Percentiles rank a stretch among this genome's conserved stretches.
Evolutionary conservation across 768 basidiomycete species (phyloP).

Genomic region (Cystofilobasidium capitatum): DNA sequence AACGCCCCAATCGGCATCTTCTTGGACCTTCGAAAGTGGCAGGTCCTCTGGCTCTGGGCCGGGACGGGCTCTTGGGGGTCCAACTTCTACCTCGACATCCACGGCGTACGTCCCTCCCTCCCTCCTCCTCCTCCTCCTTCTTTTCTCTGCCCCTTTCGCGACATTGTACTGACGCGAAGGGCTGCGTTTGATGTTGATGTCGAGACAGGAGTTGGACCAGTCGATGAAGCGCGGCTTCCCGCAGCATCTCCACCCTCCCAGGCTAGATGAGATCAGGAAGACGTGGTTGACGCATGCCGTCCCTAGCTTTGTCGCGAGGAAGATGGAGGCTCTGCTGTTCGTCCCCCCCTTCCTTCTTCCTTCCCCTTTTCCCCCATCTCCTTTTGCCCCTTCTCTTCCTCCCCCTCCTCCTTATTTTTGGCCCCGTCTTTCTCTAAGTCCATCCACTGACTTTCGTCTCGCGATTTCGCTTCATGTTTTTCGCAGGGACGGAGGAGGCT

Average conservation of each 20-base stretch:
- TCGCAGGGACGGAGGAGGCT: neutral
- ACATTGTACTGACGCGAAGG: too few relatives aligned
- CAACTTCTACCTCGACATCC: slow-evolving; percentile 85
- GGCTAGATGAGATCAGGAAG: slow-evolving; percentile 86
- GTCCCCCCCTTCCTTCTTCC: neutral
- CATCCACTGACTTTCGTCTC: too few relatives aligned
- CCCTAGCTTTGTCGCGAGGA: slow-evolving; percentile 78
- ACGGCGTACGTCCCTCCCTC: slow-evolving; percentile 49
- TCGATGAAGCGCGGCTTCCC: slow-evolving; percentile 65
- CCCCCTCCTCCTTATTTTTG: neutral
- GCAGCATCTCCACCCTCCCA: slow-evolving; percentile 70
- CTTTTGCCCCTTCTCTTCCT: neutral
- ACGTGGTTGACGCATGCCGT: slow-evolving; percentile 80
- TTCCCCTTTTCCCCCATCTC: neutral
- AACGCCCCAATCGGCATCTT: slow-evolving; percentile 80
- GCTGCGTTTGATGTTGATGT: neutral
- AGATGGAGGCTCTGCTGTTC: slow-evolving; percentile 52
- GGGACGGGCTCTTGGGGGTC: slow-evolving; percentile 78
- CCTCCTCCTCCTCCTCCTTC: neutral
- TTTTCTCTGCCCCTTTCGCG: slow-evolving; percentile 10
- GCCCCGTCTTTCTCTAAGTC: too few relatives aligned
- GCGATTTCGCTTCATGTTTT: too few relatives aligned
- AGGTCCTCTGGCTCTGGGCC: slow-evolving; percentile 77
- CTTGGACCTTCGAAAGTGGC: slow-evolving; percentile 84
- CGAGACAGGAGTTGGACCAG: slow-evolving; percentile 21